These are phyloP conservation scores for Solanum hybrid DNA, from an alignment of 305 asterid genomes.

Conservation along the genomic window DNA sequence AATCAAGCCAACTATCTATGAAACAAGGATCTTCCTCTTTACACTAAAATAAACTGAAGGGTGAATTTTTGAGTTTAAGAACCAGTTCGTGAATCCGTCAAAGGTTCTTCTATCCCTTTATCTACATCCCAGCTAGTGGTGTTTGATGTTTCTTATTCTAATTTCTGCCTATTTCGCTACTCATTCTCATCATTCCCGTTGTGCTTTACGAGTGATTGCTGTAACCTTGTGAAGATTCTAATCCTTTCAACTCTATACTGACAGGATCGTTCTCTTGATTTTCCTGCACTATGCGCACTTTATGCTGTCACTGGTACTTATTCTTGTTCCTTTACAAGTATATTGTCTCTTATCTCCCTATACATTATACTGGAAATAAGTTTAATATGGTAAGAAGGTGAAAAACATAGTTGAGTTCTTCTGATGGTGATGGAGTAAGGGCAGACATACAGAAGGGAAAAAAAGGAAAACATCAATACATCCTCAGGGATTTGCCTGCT, in stretches of 20 bases:
- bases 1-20: not conserved
- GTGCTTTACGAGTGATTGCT: not conserved
- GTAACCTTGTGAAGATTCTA: slow-evolving; percentile 1
- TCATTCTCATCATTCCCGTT: not conserved
- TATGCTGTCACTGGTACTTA: slow-evolving; percentile 88
- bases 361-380: not conserved
- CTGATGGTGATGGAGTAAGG: not conserved
- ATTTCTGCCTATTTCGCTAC: not conserved
- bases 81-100: not conserved
- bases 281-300: slow-evolving; percentile 69
- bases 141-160: not conserved
- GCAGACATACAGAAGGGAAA: not conserved
- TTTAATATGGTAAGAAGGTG: not conserved
- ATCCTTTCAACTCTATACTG: slow-evolving; percentile 16
- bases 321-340: slow-evolving; percentile 5
- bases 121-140: not conserved
- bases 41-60: not conserved
- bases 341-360: slow-evolving; percentile 1
- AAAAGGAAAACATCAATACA: not conserved
- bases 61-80: not conserved
- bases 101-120: not conserved
- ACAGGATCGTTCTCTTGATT: slow-evolving; percentile 93
- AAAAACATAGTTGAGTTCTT: not conserved
- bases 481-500: not conserved
- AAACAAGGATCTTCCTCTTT: not conserved